Evolutionary conservation across 2,329 filamentous ascomycete genomes (phyloP).

Genomic region (Leptographium galeiforme): DNA sequence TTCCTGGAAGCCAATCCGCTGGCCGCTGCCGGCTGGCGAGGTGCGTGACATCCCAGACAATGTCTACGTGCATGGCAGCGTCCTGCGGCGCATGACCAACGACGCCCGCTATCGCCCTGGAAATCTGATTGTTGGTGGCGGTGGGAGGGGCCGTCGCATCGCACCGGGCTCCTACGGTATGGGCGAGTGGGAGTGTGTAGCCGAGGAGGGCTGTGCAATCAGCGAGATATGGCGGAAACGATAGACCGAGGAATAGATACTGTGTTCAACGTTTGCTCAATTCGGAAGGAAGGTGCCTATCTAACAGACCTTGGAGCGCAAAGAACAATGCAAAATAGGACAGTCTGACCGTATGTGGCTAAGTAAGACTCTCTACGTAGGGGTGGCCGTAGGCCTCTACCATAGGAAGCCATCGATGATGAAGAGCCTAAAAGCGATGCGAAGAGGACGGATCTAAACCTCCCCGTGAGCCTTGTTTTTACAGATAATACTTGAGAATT

Average conservation of each 20-base stretch:
- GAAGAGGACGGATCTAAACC: too few relatives aligned
- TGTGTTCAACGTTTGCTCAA: too few relatives aligned
- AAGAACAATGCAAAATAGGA: too few relatives aligned
- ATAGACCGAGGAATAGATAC: not conserved
- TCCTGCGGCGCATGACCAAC: slow-evolving; percentile 55
- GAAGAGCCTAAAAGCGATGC: too few relatives aligned
- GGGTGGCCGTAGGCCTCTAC: too few relatives aligned
- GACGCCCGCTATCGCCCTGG: slow-evolving; percentile 58
- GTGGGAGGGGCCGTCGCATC: slow-evolving; percentile 51
- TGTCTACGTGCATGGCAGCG: slow-evolving; percentile 59
- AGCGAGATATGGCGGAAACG: slow-evolving; percentile 50
- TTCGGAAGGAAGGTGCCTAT: too few relatives aligned
- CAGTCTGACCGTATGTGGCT: too few relatives aligned
- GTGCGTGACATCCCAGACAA: slow-evolving; percentile 60
- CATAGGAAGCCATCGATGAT: too few relatives aligned
- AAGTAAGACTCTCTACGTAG: too few relatives aligned
- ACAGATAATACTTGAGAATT: too few relatives aligned
- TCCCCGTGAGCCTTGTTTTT: too few relatives aligned
- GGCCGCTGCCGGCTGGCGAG: slow-evolving; percentile 68
- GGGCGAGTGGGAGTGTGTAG: slow-evolving; percentile 57
- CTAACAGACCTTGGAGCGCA: too few relatives aligned
- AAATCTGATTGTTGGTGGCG: slow-evolving; percentile 68
- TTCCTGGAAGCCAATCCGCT: slow-evolving; percentile 66
- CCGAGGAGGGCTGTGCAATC: slow-evolving; percentile 52
- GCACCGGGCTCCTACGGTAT: slow-evolving; percentile 52